These are phyloP conservation scores for Beauveria australis DNA, from an alignment of 2,329 filamentous ascomycete species.

Conservation along the genomic window DNA sequence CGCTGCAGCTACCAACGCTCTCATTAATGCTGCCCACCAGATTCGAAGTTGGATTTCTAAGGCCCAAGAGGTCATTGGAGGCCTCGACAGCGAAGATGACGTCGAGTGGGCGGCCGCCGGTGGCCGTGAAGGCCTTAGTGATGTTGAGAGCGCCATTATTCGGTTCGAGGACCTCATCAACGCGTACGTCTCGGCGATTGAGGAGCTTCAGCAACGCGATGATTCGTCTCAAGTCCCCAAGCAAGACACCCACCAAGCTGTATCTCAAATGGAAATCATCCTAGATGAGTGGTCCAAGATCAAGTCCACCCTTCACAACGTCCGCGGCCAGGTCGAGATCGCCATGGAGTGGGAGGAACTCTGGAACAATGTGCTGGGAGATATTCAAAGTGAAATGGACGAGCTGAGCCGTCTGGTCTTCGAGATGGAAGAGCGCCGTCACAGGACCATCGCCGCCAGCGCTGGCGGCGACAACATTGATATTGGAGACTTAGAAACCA, in stretches of 20 bases:
- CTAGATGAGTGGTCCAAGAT: slow-evolving; percentile 79
- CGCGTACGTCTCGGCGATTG: slow-evolving; percentile 90
- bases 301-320: slow-evolving; percentile 63
- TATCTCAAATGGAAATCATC: slow-evolving; percentile 84
- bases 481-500: slow-evolving; percentile 84
- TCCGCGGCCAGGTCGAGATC: slow-evolving; percentile 87
- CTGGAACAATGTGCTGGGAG: slow-evolving; percentile 87
- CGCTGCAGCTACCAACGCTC: slow-evolving; percentile 70
- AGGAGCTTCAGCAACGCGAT: slow-evolving; percentile 70
- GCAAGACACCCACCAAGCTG: slow-evolving; percentile 64
- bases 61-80: slow-evolving; percentile 78
- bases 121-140: slow-evolving; percentile 69
- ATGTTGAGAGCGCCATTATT: slow-evolving; percentile 65
- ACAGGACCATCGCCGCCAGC: slow-evolving; percentile 63
- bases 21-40: slow-evolving; percentile 83
- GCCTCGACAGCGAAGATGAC: slow-evolving; percentile 90
- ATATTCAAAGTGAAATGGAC: slow-evolving; percentile 83
- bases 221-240: slow-evolving; percentile 67
- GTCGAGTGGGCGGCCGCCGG: slow-evolving; percentile 93
- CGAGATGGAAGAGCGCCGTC: slow-evolving; percentile 94
- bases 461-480: slow-evolving; percentile 59
- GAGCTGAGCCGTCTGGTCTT: slow-evolving; percentile 75
- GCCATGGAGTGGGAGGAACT: slow-evolving; percentile 99
- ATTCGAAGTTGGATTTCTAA: slow-evolving; percentile 92
- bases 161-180: slow-evolving; percentile 86